These are phyloP conservation scores for Lentinula edodes DNA, from an alignment of 768 basidiomycete species.

Conservation along the genomic window DNA sequence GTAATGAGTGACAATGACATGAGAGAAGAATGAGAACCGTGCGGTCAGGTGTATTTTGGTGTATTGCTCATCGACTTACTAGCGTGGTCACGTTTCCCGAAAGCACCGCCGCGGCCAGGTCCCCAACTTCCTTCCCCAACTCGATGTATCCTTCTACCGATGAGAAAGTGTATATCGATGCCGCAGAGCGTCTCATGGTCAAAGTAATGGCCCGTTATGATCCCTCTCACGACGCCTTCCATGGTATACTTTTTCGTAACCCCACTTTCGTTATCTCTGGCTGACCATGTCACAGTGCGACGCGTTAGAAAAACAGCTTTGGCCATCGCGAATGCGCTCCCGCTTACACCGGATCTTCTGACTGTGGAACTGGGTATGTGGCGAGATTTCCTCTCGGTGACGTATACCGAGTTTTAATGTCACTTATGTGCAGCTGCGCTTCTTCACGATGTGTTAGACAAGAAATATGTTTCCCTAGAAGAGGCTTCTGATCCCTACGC, in stretches of 20 bases:
- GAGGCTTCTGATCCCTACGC: conserved; percentile 55
- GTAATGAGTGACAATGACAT: conserved; percentile 10
- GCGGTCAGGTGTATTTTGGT: too few relatives aligned
- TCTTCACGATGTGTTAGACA: conserved; percentile 83
- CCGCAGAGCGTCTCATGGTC: conserved; percentile 65
- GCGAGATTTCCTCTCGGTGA: conserved; percentile 20
- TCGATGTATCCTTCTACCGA: conserved; percentile 46
- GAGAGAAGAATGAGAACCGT: conserved; percentile 22
- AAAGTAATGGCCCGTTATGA: conserved; percentile 74
- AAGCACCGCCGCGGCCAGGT: neutral
- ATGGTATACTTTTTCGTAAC: conserved; percentile 40
- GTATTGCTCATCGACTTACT: neutral
- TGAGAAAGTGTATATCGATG: conserved; percentile 47
- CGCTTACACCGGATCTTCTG: conserved; percentile 57
- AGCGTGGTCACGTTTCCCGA: neutral
- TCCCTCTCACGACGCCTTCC: conserved; percentile 74
- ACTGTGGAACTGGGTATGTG: conserved; percentile 62
- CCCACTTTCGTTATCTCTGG: neutral
- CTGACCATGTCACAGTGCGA: conserved; percentile 44
- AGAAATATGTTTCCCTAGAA: conserved; percentile 66
- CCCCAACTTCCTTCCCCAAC: too few relatives aligned
- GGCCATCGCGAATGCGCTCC: conserved; percentile 48
- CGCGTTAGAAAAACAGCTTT: conserved; percentile 80
- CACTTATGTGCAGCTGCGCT: conserved; percentile 52
- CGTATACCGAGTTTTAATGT: conserved; percentile 12